phyloP scores from a whole-genome alignment of 2,329 filamentous ascomycete species.

The Epichloe festucae region DNA sequence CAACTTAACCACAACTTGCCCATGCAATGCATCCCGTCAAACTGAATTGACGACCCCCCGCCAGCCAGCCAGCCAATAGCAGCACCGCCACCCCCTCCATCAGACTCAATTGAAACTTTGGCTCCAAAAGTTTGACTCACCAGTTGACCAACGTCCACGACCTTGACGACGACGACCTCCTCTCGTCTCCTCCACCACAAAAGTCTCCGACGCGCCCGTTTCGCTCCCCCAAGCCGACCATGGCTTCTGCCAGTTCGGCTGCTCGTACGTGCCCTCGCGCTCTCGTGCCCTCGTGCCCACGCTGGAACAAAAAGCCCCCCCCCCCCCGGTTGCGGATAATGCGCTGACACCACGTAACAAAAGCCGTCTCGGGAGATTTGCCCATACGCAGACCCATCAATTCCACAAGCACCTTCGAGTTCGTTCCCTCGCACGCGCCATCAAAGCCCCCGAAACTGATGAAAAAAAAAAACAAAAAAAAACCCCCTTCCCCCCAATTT shows the following conservation, averaged over 20 bases:
- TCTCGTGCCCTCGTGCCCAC: neutral
- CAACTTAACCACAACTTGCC: too few species aligned
- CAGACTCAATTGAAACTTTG: too few species aligned
- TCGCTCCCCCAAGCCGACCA: neutral
- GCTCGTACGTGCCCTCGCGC: neutral
- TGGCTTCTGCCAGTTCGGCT: constrained; percentile 1
- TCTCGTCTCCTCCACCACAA: neutral
- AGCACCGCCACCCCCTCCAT: too few species aligned
- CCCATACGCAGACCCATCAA: constrained; percentile 5
- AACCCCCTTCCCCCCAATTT: neutral
- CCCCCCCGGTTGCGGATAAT: neutral
- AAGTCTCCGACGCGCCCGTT: neutral
- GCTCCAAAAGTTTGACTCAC: constrained; percentile 2
- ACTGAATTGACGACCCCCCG: too few species aligned
- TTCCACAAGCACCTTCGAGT: constrained; percentile 12
- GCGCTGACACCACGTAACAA: neutral
- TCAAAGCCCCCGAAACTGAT: neutral
- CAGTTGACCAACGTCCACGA: neutral
- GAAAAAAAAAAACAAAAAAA: neutral
- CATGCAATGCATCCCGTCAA: too few species aligned
- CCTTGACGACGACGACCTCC: neutral
- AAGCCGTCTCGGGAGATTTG: constrained; percentile 3
- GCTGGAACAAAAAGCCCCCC: neutral
- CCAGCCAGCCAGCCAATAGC: too few species aligned
- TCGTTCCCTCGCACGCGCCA: neutral